These are phyloP conservation scores for Vaccinium vitisidaea DNA, from an alignment of 148 eudicot species.

Conservation along the genomic window DNA sequence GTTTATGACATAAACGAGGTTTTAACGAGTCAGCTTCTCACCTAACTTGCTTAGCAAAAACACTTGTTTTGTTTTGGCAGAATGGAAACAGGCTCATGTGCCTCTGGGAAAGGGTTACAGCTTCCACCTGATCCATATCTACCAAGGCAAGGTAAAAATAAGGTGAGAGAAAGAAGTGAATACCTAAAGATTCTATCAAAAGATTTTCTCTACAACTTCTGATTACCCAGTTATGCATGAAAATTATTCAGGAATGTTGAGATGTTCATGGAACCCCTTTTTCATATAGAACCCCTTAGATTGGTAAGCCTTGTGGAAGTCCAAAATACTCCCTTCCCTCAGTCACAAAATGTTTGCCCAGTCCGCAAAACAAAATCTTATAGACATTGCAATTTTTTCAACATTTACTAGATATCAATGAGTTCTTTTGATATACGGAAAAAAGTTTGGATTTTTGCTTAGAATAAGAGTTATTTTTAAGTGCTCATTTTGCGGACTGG, in stretches of 20 bases:
- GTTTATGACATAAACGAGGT: background rate
- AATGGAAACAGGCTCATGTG: constrained; percentile 44
- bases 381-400: too few species aligned
- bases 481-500: too few species aligned
- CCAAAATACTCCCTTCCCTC: background rate
- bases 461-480: too few species aligned
- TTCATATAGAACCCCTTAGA: constrained; percentile 48
- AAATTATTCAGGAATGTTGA: constrained; percentile 55
- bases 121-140: constrained; percentile 49
- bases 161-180: constrained; percentile 25
- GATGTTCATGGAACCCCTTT: constrained; percentile 68
- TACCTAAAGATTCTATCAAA: background rate
- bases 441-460: too few species aligned
- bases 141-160: constrained; percentile 56
- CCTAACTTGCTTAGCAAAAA: background rate
- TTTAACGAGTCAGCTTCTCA: background rate
- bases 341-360: too few species aligned
- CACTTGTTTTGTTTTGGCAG: constrained; percentile 24
- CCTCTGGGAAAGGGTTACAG: constrained; percentile 59
- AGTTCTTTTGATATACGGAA: too few species aligned
- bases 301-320: constrained; percentile 33
- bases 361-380: too few species aligned
- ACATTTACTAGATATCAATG: too few species aligned
- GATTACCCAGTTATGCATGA: background rate
- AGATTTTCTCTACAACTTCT: background rate